Evolutionary conservation across 768 basidiomycete species (phyloP).

Genomic region (Calocera viscosa): DNA sequence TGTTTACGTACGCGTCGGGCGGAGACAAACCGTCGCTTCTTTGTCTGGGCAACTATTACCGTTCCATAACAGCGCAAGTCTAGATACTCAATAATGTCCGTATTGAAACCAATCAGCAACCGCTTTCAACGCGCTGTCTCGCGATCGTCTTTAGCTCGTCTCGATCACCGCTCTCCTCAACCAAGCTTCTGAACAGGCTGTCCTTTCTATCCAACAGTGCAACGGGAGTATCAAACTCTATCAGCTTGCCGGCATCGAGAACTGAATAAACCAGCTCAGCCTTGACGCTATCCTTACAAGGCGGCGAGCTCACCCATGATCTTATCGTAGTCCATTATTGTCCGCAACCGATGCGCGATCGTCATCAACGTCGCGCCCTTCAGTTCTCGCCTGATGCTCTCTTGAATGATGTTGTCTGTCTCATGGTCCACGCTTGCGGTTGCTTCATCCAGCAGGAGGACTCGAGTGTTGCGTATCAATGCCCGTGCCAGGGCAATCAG

Average conservation of each 20-base stretch:
- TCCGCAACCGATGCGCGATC: slow-evolving; percentile 46
- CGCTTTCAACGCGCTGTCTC: too few species aligned
- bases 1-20: too few species aligned
- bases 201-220: slow-evolving; percentile 40
- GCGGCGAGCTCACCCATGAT: slow-evolving; percentile 31
- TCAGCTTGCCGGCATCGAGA: slow-evolving; percentile 40
- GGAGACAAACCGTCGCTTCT: too few species aligned
- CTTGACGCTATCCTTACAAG: too few species aligned
- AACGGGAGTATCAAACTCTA: slow-evolving; percentile 45
- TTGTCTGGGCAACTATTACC: too few species aligned
- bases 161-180: slow-evolving; percentile 43
- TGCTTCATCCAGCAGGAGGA: slow-evolving; percentile 48
- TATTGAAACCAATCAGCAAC: too few species aligned
- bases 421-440: slow-evolving; percentile 40
- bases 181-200: slow-evolving; percentile 40
- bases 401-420: slow-evolving; percentile 47
- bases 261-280: background rate
- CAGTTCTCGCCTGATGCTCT: slow-evolving; percentile 38
- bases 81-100: too few species aligned
- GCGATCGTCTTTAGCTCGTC: background rate
- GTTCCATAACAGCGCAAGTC: too few species aligned
- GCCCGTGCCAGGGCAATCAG: slow-evolving; percentile 50
- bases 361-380: slow-evolving; percentile 40
- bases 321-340: slow-evolving; percentile 50
- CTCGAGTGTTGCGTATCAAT: slow-evolving; percentile 42